Percentiles rank a stretch among this genome's conserved stretches.
Evolutionary conservation across 148 eudicot genomes (phyloP).

Genomic region (Cornus controversa): DNA sequence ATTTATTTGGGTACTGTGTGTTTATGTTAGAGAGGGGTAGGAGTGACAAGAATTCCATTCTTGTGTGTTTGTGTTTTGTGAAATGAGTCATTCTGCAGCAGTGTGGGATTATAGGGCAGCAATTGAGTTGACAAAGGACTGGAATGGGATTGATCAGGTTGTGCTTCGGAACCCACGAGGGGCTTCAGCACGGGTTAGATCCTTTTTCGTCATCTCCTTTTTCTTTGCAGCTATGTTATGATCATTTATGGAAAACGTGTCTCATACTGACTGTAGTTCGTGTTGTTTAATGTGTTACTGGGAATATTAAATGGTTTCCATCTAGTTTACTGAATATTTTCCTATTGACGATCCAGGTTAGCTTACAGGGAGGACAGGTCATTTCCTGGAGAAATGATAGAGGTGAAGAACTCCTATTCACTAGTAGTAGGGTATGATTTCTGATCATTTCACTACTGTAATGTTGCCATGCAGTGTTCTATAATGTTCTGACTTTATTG

Average conservation of each 20-base stretch:
- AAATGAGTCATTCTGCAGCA: slow-evolving; percentile 72
- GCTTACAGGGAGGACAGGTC: slow-evolving; percentile 85
- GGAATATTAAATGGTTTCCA: not conserved
- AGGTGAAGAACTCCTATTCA: slow-evolving; percentile 92
- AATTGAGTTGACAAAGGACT: slow-evolving; percentile 48
- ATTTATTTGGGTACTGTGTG: not conserved
- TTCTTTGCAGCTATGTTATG: not conserved
- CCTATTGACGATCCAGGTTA: slow-evolving; percentile 41
- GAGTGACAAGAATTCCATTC: not conserved
- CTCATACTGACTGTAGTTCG: not conserved
- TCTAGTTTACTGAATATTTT: not conserved
- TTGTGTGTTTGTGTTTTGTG: not conserved
- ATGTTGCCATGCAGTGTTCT: not conserved
- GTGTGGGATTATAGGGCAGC: slow-evolving; percentile 59
- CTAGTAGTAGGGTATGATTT: slow-evolving; percentile 67
- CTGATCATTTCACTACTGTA: not conserved
- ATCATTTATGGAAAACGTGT: not conserved
- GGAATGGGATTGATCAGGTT: slow-evolving; percentile 63
- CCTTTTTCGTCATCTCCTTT: not conserved
- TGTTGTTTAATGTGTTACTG: not conserved
- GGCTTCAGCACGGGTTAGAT: slow-evolving; percentile 53
- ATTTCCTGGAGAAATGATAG: slow-evolving; percentile 82
- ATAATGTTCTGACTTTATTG: not conserved
- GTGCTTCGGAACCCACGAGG: slow-evolving; percentile 66
- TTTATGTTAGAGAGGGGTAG: not conserved